These are phyloP conservation scores for Carex kokanica DNA, from an alignment of 176 grass and related monocot species.

Conservation along the genomic window DNA sequence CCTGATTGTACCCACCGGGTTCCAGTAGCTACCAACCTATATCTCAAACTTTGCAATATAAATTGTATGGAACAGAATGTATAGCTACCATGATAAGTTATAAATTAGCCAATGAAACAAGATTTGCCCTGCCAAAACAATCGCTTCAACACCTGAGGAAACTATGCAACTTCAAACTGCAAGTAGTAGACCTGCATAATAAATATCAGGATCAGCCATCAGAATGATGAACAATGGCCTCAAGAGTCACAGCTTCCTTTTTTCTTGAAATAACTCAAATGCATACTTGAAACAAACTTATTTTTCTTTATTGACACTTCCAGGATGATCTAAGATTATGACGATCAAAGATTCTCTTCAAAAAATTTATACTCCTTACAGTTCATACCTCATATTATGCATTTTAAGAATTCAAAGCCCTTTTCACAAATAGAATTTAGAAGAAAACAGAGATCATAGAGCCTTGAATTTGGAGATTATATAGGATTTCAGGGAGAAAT, in stretches of 20 bases:
- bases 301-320: background rate
- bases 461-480: background rate
- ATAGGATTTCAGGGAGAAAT: background rate
- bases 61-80: background rate
- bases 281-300: background rate
- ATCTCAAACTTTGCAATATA: background rate
- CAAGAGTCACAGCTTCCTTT: too few species aligned
- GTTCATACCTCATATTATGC: background rate
- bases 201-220: background rate
- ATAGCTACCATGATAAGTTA: conserved; percentile 16
- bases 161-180: background rate
- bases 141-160: background rate
- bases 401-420: background rate
- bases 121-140: background rate
- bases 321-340: background rate
- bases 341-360: background rate
- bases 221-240: background rate
- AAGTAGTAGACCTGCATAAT: background rate
- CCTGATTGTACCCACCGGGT: background rate
- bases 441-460: background rate
- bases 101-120: background rate
- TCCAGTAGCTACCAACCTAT: background rate
- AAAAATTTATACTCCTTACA: background rate
- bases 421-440: background rate
- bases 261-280: background rate